Base-by-base conservation (phyloP, 1,284 basidiomycete species). In the Gymnopus androsaceus region DNA sequence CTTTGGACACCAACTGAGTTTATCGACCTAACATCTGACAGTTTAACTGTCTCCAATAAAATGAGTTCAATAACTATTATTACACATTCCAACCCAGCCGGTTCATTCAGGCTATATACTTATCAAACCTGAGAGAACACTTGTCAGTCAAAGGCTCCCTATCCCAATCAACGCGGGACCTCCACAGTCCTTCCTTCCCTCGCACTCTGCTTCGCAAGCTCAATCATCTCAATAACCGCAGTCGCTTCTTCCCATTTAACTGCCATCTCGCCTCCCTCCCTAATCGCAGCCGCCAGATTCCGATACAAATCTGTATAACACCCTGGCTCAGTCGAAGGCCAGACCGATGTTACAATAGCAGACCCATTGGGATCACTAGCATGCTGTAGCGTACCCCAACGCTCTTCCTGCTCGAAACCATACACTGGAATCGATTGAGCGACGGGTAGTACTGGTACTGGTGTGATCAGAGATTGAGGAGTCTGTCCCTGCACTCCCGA, bases 181-280 rank as follows among this genome's bases (percentile, higher is more conserved):
- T 34, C 30, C 15, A 56, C 14, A 15, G 75, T 78, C 25, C 56
- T 58, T 15, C 83, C 85, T 65, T 87, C 83, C 60, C 71, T 77
- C 19, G 85, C 80, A 60, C 86, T 88, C 68, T 78, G 70, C 64
- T 83, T 77, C 7, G 86, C 87, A 8, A 88, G 72, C 70, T 92
- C 87, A 63, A 92, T 83, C 66, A 92, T 78, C 71, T 89, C 82
- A 63, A 92, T 84, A 5, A 88, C 85, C 15, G 78, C 71, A 17
- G 81, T 81, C 2, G 88, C 83, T 65, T 90, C 83, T 61, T 81
- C 79, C 79, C 88, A 91, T 67, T 84, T 88, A 50, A 92, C 82
- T 12, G 76, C 76, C 45, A 75, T 76, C 47, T 80, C 76, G 14
- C 75, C 77, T 3, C 77, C 78, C 21, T 79, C 72, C 33, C 82